A percentile compares a stretch with the other conserved stretches of the same genome.
Conservation (phyloP, 805 yeast species). For the Pichia eremophila region DNA sequence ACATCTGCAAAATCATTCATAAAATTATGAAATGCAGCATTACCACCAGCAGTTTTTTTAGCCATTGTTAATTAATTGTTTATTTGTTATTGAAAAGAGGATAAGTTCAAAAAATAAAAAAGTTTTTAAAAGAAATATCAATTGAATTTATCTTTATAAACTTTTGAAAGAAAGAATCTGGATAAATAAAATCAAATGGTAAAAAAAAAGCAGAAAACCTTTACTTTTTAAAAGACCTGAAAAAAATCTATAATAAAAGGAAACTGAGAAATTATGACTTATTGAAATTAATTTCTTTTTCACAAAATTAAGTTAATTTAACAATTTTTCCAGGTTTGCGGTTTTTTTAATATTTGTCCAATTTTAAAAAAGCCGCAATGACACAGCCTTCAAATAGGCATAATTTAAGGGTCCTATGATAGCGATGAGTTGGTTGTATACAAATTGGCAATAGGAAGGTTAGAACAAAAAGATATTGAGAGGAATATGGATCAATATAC, state of each 20-base stretch:
- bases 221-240: neutral
- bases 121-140: neutral
- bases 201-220: neutral
- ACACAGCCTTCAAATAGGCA: neutral
- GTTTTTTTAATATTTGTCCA: neutral
- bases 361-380: neutral
- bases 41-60: constrained; percentile 56
- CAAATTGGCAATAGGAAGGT: too few species aligned
- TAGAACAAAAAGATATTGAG: too few species aligned
- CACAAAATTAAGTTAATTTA: too few species aligned
- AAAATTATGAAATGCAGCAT: constrained; percentile 79
- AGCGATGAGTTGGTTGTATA: too few species aligned
- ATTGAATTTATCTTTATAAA: neutral
- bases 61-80: constrained; percentile 2
- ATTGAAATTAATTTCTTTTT: too few species aligned
- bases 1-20: constrained; percentile 71
- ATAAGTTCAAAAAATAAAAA: neutral
- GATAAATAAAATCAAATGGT: neutral
- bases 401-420: neutral
- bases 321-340: neutral
- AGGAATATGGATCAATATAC: too few species aligned
- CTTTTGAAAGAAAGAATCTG: neutral
- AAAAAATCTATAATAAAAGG: neutral
- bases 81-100: neutral
- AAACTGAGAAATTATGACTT: too few species aligned